Percentiles rank a stretch among this genome's conserved stretches.
These are phyloP conservation scores for Aspergillus costaricaensis DNA, from an alignment of 2,329 filamentous ascomycete species.

Conservation along the genomic window DNA sequence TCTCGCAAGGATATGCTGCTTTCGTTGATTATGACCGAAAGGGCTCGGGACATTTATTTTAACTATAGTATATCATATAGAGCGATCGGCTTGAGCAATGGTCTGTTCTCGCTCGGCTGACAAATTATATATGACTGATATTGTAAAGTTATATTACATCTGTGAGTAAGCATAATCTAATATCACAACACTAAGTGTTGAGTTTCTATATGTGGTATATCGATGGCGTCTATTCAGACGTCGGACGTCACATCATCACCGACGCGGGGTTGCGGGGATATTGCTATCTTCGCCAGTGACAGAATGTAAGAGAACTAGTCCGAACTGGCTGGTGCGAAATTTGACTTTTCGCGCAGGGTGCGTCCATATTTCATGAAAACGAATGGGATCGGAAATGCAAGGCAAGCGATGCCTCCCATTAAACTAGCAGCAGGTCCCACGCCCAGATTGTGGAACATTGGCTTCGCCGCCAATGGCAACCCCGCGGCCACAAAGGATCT, in stretches of 20 bases:
- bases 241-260: background rate
- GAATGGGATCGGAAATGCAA: background rate
- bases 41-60: too few species aligned
- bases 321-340: background rate
- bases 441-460: slow-evolving; percentile 46
- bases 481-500: slow-evolving; percentile 44
- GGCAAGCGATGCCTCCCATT: background rate
- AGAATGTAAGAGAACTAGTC: background rate
- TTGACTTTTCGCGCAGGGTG: background rate
- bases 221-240: background rate
- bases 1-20: too few species aligned
- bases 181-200: too few species aligned
- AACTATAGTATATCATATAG: too few species aligned
- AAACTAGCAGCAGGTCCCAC: slow-evolving; percentile 39
- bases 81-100: too few species aligned
- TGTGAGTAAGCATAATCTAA: too few species aligned
- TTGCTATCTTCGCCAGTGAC: too few species aligned
- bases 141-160: too few species aligned
- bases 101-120: too few species aligned
- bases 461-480: slow-evolving; percentile 41
- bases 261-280: background rate
- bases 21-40: too few species aligned
- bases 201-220: too few species aligned
- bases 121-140: too few species aligned
- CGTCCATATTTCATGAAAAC: background rate